These are phyloP conservation scores for Amphicarpaea edgeworthii DNA, from an alignment of 306 rosid genomes.

Conservation along the genomic window DNA sequence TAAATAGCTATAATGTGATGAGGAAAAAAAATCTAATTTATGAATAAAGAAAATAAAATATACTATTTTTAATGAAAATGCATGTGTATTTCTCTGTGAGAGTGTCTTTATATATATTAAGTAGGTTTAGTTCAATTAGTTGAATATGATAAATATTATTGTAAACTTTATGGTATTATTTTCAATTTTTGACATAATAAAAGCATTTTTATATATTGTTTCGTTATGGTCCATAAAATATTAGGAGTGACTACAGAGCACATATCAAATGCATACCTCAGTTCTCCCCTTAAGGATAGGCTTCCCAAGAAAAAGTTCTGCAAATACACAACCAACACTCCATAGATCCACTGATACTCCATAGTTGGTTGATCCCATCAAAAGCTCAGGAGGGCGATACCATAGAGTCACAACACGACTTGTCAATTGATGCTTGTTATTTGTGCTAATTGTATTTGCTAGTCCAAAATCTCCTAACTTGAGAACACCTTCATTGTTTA, in stretches of 20 bases:
- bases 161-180: too few species aligned
- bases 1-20: too few species aligned
- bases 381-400: slow-evolving; percentile 99
- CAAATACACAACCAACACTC: slow-evolving; percentile 98
- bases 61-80: too few species aligned
- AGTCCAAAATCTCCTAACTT: slow-evolving; percentile 96
- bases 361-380: slow-evolving; percentile 92
- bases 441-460: slow-evolving; percentile 73
- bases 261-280: slow-evolving; percentile 60
- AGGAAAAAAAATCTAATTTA: too few species aligned
- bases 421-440: slow-evolving; percentile 70
- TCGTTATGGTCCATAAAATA: too few species aligned
- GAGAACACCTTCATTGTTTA: slow-evolving; percentile 85
- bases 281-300: slow-evolving; percentile 97
- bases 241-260: background rate
- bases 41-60: too few species aligned
- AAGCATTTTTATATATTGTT: too few species aligned
- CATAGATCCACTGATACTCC: slow-evolving; percentile 92
- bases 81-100: too few species aligned
- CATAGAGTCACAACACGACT: slow-evolving; percentile 96
- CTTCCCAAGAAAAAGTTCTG: slow-evolving; percentile 79
- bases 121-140: too few species aligned
- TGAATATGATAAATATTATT: too few species aligned
- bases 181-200: too few species aligned
- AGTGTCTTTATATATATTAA: too few species aligned